Percentiles rank a stretch among this genome's conserved stretches.
Conservation (phyloP, 495 filamentous ascomycete species). For the Rhizodiscina lignyota region DNA sequence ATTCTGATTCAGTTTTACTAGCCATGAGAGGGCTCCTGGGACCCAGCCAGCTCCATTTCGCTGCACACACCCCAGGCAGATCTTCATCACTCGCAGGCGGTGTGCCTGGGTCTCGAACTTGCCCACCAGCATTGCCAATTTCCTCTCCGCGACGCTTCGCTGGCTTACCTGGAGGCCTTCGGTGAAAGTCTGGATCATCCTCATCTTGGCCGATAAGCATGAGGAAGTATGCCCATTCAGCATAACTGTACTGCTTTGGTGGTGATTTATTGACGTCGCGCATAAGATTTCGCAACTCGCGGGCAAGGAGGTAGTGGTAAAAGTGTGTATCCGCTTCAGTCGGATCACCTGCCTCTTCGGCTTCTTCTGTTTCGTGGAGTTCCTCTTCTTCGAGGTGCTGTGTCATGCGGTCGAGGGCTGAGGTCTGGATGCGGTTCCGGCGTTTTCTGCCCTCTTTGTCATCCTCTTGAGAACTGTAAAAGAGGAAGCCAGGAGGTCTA, state of each 20-base stretch:
- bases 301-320: conserved; percentile 49
- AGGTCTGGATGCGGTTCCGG: too few relatives aligned
- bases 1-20: conserved; percentile 55
- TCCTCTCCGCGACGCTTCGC: background rate
- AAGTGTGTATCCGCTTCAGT: conserved; percentile 32
- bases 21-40: conserved; percentile 58
- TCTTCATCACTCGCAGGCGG: conserved; percentile 8
- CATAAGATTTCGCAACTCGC: conserved; percentile 51
- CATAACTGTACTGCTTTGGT: conserved; percentile 53
- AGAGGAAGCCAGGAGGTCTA: conserved; percentile 7
- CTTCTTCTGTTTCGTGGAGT: conserved; percentile 23
- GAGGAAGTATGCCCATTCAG: conserved; percentile 73
- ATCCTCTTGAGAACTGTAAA: too few relatives aligned
- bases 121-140: conserved; percentile 2
- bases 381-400: conserved; percentile 22
- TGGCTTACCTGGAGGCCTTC: conserved; percentile 10
- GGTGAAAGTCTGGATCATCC: conserved; percentile 15
- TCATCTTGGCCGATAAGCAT: conserved; percentile 59
- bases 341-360: conserved; percentile 26
- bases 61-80: too few relatives aligned
- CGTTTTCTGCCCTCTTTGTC: conserved; percentile 3
- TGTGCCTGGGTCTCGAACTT: background rate
- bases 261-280: conserved; percentile 41
- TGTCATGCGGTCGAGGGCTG: conserved; percentile 17
- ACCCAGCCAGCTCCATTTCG: conserved; percentile 70